Evolutionary conservation across 495 filamentous ascomycete species (phyloP).

Genomic region (Penicillium ochrochloron): DNA sequence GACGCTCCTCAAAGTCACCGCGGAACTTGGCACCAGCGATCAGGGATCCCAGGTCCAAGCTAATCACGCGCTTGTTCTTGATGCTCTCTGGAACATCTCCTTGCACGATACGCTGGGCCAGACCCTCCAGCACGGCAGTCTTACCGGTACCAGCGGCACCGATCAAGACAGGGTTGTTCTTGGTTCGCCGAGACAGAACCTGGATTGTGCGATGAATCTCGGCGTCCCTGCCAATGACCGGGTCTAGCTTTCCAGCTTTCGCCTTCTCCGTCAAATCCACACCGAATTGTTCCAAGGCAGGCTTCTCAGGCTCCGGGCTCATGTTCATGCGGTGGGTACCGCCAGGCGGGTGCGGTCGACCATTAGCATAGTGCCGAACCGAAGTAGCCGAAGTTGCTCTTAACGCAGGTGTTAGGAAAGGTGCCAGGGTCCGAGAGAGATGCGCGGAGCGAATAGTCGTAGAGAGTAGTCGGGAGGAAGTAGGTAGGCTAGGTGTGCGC

Average conservation of each 20-base stretch:
- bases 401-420: conserved; percentile 20
- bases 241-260: conserved; percentile 88
- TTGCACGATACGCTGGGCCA: conserved; percentile 86
- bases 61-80: conserved; percentile 89
- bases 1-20: conserved; percentile 93
- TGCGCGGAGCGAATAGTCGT: conserved; percentile 29
- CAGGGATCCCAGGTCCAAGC: conserved; percentile 84
- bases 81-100: conserved; percentile 97
- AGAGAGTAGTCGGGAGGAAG: conserved; percentile 26
- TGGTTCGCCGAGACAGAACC: conserved; percentile 87
- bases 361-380: conserved; percentile 70
- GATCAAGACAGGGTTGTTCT: conserved; percentile 96
- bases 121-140: conserved; percentile 90
- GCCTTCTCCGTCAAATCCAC: conserved; percentile 88
- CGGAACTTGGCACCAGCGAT: conserved; percentile 96
- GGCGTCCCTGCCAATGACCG: conserved; percentile 88
- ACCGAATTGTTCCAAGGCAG: conserved; percentile 88
- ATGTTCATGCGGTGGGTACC: conserved; percentile 93
- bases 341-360: conserved; percentile 82
- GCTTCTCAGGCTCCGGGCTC: conserved; percentile 76
- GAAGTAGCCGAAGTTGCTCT: conserved; percentile 20
- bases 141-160: conserved; percentile 94
- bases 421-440: conserved; percentile 24
- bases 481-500: conserved; percentile 30
- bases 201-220: conserved; percentile 96